Evolutionary conservation across 352 stramenopile genomes (phyloP).

Genomic region (Pythium phragmiticola): DNA sequence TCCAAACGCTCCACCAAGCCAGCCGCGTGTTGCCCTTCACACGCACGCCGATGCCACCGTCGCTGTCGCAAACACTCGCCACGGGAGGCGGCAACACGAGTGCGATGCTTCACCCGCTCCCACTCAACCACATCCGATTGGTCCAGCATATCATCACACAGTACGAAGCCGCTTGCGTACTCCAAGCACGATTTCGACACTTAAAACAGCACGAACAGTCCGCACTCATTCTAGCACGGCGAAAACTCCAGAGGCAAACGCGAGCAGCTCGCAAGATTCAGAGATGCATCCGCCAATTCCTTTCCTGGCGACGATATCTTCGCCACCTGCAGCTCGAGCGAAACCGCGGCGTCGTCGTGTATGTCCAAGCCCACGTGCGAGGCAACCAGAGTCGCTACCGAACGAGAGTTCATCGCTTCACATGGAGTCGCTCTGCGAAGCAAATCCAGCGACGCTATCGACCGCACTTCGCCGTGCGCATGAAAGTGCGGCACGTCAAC

Average conservation of each 20-base stretch:
- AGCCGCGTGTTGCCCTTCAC: slow-evolving; percentile 46
- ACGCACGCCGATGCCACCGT: slow-evolving; percentile 24
- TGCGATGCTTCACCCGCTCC: slow-evolving; percentile 33
- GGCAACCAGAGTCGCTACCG: slow-evolving; percentile 37
- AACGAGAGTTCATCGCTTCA: slow-evolving; percentile 32
- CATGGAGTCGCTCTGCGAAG: slow-evolving; percentile 26
- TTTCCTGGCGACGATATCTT: slow-evolving; percentile 50
- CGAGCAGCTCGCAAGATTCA: slow-evolving; percentile 60
- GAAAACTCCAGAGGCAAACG: slow-evolving; percentile 36
- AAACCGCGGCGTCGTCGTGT: slow-evolving; percentile 38
- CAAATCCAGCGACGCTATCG: slow-evolving; percentile 51
- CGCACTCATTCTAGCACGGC: slow-evolving; percentile 38
- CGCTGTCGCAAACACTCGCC: slow-evolving; percentile 43
- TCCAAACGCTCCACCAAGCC: slow-evolving; percentile 35
- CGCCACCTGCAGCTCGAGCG: slow-evolving; percentile 39
- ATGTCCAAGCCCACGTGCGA: slow-evolving; percentile 44
- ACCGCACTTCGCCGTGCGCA: slow-evolving; percentile 28
- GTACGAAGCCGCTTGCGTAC: slow-evolving; percentile 36
- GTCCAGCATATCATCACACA: slow-evolving; percentile 32
- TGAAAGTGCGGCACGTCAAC: slow-evolving; percentile 30
- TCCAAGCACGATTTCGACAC: slow-evolving; percentile 46
- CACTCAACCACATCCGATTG: slow-evolving; percentile 36
- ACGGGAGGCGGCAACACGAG: slow-evolving; percentile 34
- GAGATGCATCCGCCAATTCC: slow-evolving; percentile 37
- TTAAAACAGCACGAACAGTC: slow-evolving; percentile 47